A percentile compares a stretch with the other conserved stretches of the same genome.
Conservation (phyloP, 73 alveolate genomes). For the Paramecium pentaurelia region DNA sequence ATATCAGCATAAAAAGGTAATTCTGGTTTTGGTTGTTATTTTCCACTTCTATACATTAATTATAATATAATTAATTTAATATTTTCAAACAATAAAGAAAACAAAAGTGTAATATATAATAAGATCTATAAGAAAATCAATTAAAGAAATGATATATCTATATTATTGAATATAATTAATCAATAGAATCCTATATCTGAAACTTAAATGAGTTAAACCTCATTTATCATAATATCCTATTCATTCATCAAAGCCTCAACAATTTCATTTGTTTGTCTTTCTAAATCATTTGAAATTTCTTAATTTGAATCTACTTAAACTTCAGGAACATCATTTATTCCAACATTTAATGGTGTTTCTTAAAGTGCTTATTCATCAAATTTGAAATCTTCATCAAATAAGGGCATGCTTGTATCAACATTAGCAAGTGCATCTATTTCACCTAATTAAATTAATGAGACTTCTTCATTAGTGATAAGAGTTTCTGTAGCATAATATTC, state of each 20-base stretch:
- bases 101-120: too few species aligned
- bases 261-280: background rate
- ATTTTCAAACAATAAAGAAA: too few species aligned
- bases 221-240: background rate
- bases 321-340: background rate
- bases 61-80: background rate
- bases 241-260: background rate
- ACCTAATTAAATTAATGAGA: background rate
- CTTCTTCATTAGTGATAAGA: background rate
- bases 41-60: background rate
- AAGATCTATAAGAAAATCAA: too few species aligned
- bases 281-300: background rate
- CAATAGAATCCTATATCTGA: slow-evolving; percentile 21
- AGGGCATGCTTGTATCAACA: background rate
- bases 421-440: background rate
- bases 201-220: background rate
- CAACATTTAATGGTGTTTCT: slow-evolving; percentile 7
- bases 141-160: background rate
- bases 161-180: background rate
- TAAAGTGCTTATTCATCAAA: background rate
- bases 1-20: background rate
- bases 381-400: background rate
- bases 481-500: background rate
- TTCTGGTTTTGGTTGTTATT: background rate
- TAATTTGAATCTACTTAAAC: background rate